phyloP scores from a whole-genome alignment of 345 rosid genomes.

The Linum lewisii region DNA sequence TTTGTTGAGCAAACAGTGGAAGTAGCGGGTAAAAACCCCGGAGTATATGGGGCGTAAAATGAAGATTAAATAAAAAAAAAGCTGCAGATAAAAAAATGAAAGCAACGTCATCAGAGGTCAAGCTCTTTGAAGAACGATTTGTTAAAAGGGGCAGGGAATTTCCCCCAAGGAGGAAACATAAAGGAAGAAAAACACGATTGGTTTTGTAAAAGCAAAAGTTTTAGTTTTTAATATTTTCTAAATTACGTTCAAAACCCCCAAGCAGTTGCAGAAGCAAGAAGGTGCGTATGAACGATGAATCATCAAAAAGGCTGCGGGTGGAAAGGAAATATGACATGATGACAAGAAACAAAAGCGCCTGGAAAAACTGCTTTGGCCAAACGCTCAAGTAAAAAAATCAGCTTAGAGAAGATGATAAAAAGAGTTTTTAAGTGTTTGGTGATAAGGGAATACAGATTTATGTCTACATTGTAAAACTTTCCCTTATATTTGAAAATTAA shows the following conservation, averaged over 20 bases:
- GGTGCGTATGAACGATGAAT: not conserved
- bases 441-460: not conserved
- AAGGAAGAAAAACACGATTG: constrained; percentile 28
- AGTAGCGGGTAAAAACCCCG: constrained; percentile 26
- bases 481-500: not conserved
- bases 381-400: not conserved
- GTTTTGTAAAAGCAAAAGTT: not conserved
- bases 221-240: not conserved
- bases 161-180: constrained; percentile 32
- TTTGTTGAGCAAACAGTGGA: constrained; percentile 35
- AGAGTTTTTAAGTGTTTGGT: not conserved
- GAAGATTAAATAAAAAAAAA: constrained; percentile 31
- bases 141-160: constrained; percentile 29
- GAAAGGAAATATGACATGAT: not conserved
- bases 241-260: not conserved
- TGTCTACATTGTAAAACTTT: not conserved
- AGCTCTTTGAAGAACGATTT: constrained; percentile 27
- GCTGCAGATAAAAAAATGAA: constrained; percentile 32
- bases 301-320: constrained; percentile 1
- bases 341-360: constrained; percentile 6
- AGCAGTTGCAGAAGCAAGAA: constrained; percentile 5
- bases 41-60: constrained; percentile 32
- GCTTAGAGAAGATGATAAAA: constrained; percentile 1
- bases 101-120: constrained; percentile 30
- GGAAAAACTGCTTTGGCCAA: constrained; percentile 1